Conservation (phyloP, 75 land plant species). For the Chamaecyparis obtusa region DNA sequence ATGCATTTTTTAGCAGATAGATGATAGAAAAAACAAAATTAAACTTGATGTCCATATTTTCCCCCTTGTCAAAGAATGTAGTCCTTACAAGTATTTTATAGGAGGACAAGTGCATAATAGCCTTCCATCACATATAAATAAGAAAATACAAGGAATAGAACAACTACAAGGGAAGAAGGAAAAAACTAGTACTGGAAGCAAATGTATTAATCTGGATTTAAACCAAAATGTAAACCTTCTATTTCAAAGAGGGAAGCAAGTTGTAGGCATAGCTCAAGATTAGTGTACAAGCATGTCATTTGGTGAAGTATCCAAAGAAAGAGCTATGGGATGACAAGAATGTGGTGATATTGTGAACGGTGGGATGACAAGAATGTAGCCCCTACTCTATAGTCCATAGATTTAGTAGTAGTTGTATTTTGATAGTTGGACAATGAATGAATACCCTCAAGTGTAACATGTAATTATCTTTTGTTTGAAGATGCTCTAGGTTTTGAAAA, state of each 20-base stretch:
- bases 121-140: too few species aligned
- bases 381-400: too few species aligned
- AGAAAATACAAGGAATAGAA: too few species aligned
- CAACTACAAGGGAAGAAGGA: background rate
- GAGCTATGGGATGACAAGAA: background rate
- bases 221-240: background rate
- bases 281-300: background rate
- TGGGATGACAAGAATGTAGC: background rate
- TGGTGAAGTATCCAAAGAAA: background rate
- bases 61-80: background rate
- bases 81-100: background rate
- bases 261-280: background rate
- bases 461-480: too few species aligned
- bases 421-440: too few species aligned
- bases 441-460: too few species aligned
- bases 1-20: slow-evolving; percentile 5
- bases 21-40: background rate
- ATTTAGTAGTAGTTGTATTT: too few species aligned
- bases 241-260: background rate
- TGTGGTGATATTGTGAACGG: background rate
- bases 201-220: background rate
- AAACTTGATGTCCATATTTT: slow-evolving; percentile 16
- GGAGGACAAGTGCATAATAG: too few species aligned
- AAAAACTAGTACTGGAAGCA: background rate
- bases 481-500: too few species aligned